A percentile compares a stretch with the other conserved stretches of the same genome.
Evolutionary conservation across 352 stramenopile genomes (phyloP).

Genomic region (Globisporangium apiculatum): DNA sequence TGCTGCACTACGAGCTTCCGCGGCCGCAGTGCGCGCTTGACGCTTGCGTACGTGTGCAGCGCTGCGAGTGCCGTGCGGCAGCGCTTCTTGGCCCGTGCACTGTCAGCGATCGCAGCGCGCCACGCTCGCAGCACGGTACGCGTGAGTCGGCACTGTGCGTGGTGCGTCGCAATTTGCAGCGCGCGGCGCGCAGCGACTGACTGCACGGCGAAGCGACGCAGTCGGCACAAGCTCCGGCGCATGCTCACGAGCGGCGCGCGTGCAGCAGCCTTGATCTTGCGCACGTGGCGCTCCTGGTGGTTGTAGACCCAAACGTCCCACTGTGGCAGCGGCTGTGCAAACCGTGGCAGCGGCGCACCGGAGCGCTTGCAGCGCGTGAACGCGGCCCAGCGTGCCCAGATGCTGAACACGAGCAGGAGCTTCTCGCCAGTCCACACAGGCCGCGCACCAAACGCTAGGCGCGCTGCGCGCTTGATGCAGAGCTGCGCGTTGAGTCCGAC

Average conservation of each 20-base stretch:
- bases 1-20: slow-evolving; percentile 21
- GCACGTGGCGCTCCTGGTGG: slow-evolving; percentile 73
- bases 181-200: slow-evolving; percentile 13
- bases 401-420: slow-evolving; percentile 52
- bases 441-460: slow-evolving; percentile 45
- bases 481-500: slow-evolving; percentile 58
- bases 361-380: slow-evolving; percentile 48
- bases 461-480: slow-evolving; percentile 60
- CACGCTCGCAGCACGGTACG: slow-evolving; percentile 25
- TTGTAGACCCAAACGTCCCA: slow-evolving; percentile 76
- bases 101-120: slow-evolving; percentile 40
- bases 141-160: slow-evolving; percentile 10
- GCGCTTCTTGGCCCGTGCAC: slow-evolving; percentile 37
- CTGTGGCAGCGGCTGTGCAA: slow-evolving; percentile 33
- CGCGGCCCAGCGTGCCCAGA: slow-evolving; percentile 54
- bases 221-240: slow-evolving; percentile 31
- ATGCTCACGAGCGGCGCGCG: slow-evolving; percentile 44
- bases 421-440: slow-evolving; percentile 57
- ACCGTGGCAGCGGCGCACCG: slow-evolving; percentile 36
- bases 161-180: slow-evolving; percentile 12
- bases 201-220: slow-evolving; percentile 22
- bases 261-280: slow-evolving; percentile 49
- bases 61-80: slow-evolving; percentile 16
- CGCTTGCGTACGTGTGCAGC: slow-evolving; percentile 23
- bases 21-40: slow-evolving; percentile 22